These are phyloP conservation scores for Cryptococcus sp. DNA, from an alignment of 1,284 basidiomycete genomes.

Conservation along the genomic window DNA sequence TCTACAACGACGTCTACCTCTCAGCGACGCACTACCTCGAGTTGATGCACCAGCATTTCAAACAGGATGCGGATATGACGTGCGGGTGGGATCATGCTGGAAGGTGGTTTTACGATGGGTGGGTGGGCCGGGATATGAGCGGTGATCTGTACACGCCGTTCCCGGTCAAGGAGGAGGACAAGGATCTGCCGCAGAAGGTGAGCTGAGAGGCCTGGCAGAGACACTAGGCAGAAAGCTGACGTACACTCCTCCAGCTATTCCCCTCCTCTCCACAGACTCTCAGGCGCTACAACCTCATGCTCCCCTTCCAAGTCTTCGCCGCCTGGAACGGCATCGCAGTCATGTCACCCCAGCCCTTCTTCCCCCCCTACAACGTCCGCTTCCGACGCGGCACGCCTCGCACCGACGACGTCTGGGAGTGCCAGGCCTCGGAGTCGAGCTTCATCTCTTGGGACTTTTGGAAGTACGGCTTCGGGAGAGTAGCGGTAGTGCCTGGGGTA, in stretches of 20 bases:
- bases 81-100: conserved; percentile 53
- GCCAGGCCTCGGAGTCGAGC: conserved; percentile 42
- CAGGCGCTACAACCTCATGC: conserved; percentile 33
- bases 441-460: conserved; percentile 51
- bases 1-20: conserved; percentile 52
- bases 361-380: conserved; percentile 41
- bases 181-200: conserved; percentile 44
- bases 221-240: neutral
- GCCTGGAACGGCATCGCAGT: conserved; percentile 59
- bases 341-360: conserved; percentile 43
- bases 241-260: conserved; percentile 30
- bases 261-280: conserved; percentile 36
- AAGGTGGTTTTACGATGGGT: conserved; percentile 52
- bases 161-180: conserved; percentile 46
- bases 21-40: conserved; percentile 51
- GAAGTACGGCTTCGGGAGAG: conserved; percentile 46
- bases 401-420: conserved; percentile 33
- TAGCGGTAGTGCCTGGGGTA: conserved; percentile 45
- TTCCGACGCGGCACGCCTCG: conserved; percentile 37
- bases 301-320: conserved; percentile 52
- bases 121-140: conserved; percentile 51
- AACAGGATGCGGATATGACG: conserved; percentile 50
- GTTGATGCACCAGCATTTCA: conserved; percentile 49
- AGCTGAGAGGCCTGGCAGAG: conserved; percentile 12
- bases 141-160: conserved; percentile 47